Evolutionary conservation across 2,329 filamentous ascomycete genomes (phyloP), one percentile per base, ranked within the genome.

Genomic region (Epichloe coenophiala): DNA sequence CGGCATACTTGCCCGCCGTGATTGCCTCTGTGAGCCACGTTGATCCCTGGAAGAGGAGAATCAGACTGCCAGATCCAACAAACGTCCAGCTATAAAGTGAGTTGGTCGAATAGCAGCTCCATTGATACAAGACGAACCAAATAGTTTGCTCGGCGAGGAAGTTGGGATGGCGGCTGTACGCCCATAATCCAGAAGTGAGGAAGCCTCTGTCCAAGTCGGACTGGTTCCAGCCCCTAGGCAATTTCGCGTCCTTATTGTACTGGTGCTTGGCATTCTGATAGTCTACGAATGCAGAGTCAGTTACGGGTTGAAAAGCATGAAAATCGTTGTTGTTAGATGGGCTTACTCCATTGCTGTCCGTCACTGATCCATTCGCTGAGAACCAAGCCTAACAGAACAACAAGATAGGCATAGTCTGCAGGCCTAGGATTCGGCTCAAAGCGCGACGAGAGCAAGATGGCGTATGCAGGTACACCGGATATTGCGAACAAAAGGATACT

Each of bases 121-220:
- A 98, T 61, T 88, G 79, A 66, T 97, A 97, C 48, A 97, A 68
- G 8, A 81, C 71, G 49, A 95, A 75, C 93, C 93, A 98, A 59
- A 97, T 81, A 33, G 81, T 74, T 69, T 97, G 93, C 68, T 98
- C 93, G 5, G 87, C 88, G 5, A 86, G 81, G 62, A 97, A 98
- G 67, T 98, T 98, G 45, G 93, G 93, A 65, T 98, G 94, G 44
- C 93, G 79, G 58, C 85, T 91, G 71, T 83, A 89, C 1, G 82
- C 84, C 84, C 87, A 98, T 7, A 98, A 73, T 0, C 93, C 93
- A 4, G 76, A 80, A 8, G 87, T 84, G 56, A 86, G 76, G 68
- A 98, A 98, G 41, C 93, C 93, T 38, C 91, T 85, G 56, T 96
- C 88, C 27, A 98, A 78, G 49, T 95, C 88, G 53, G 80, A 80